Percentiles rank a stretch among this genome's conserved stretches.
phyloP scores from a whole-genome alignment of 2,329 filamentous ascomycete species.

The Bipolaris sorokiniana region DNA sequence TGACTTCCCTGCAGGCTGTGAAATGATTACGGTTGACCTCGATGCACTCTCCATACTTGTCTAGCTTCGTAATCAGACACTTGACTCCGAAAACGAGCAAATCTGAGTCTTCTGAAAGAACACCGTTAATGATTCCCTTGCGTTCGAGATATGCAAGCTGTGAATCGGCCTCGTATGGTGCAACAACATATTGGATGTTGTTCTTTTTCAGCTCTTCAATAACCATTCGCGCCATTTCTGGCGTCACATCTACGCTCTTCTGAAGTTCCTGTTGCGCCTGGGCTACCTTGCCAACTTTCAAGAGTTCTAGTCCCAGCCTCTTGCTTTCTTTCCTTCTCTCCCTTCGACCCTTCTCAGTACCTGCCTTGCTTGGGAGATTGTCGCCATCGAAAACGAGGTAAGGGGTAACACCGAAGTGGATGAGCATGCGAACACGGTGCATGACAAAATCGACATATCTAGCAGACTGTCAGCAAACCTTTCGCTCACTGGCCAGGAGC shows the following conservation, averaged over 20 bases:
- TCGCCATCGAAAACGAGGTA: constrained; percentile 97
- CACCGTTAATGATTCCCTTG: constrained; percentile 81
- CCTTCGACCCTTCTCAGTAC: constrained; percentile 79
- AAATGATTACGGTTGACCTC: constrained; percentile 92
- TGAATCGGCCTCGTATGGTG: constrained; percentile 97
- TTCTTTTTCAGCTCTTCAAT: constrained; percentile 89
- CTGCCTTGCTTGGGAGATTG: constrained; percentile 89
- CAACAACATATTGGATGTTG: constrained; percentile 85
- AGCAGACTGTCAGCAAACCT: constrained; percentile 19
- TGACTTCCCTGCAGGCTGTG: constrained; percentile 84
- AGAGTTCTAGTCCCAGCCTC: constrained; percentile 75
- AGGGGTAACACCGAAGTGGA: constrained; percentile 91
- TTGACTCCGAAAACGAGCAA: constrained; percentile 93
- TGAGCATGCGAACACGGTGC: constrained; percentile 89
- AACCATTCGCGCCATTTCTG: constrained; percentile 88
- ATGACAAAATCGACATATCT: constrained; percentile 92
- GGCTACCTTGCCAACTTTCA: constrained; percentile 78
- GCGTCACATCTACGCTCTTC: constrained; percentile 94
- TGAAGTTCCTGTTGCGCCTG: constrained; percentile 88
- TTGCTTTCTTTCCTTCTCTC: constrained; percentile 78
- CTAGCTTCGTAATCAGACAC: constrained; percentile 88
- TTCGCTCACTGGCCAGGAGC: background rate
- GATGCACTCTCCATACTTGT: constrained; percentile 90
- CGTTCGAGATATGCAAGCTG: constrained; percentile 93
- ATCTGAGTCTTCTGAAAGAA: constrained; percentile 96